Conservation (phyloP, 2,329 filamentous ascomycete species). For the Basipetospora chlamydospora region DNA sequence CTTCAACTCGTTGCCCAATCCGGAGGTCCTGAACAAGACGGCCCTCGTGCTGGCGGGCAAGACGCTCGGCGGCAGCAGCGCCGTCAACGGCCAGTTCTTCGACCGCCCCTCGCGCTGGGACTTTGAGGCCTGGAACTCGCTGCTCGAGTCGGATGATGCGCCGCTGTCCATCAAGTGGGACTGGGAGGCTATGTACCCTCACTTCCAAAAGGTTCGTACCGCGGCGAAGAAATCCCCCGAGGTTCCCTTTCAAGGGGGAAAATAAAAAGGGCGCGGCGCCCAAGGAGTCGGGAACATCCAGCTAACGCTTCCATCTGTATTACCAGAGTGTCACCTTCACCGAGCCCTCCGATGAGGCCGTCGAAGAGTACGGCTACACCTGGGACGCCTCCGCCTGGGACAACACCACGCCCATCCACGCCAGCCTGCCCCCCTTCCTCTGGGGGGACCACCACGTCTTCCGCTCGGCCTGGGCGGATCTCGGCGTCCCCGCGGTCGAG, state of each 20-base stretch:
- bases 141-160: conserved; percentile 13
- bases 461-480: conserved; percentile 10
- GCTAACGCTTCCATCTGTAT: no score
- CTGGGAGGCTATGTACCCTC: conserved; percentile 19
- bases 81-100: conserved; percentile 23
- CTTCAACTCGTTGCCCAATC: conserved; percentile 12
- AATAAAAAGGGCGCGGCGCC: background rate
- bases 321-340: conserved; percentile 7
- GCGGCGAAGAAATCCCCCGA: background rate
- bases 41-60: conserved; percentile 17
- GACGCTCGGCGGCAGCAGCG: conserved; percentile 20
- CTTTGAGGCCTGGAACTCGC: conserved; percentile 19
- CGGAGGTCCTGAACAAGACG: conserved; percentile 13
- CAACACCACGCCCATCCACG: conserved; percentile 16
- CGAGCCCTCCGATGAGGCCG: conserved; percentile 12
- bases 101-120: conserved; percentile 20
- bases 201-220: conserved; percentile 18
- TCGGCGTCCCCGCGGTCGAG: conserved; percentile 11
- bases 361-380: conserved; percentile 16
- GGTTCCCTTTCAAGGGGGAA: background rate
- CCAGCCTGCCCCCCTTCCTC: conserved; percentile 17
- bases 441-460: conserved; percentile 15
- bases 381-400: conserved; percentile 16
- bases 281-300: background rate
- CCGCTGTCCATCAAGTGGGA: conserved; percentile 14